Evolutionary conservation across 2,329 filamentous ascomycete species (phyloP), one percentile per base, ranked within the genome.

Genomic region (Aureobasidium sp.): DNA sequence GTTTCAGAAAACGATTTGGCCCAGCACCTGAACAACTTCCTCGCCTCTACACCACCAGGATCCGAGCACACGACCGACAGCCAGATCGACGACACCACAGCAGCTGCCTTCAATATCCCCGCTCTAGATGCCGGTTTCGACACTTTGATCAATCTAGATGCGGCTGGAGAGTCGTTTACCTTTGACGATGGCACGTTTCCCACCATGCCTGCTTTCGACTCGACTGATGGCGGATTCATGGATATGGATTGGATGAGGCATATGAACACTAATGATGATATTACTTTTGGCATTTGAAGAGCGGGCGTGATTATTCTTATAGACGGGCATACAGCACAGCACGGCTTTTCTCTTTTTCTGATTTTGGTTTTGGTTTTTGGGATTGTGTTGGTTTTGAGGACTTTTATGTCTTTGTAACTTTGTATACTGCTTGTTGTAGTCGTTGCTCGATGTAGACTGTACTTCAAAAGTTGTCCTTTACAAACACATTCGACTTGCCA

Each of bases 21-120:
- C 4, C 72, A 74, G 29, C 73, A 76, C 36, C 71, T 81, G 27
- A 77, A 78, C 68, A 76, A 74, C 1, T 81, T 78, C 73, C 75
- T 81, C n/a, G 78, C 78, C 13, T 77, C 76, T 41, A 80, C 78
- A 2, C 78, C 78, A 3, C 78, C 78, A 3, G 75, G 77, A 32
- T 78, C 71, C 5, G 54, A 64, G 54, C 42, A 59, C 39, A 42
- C 63, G 29, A 61, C 63, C 47, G 63, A 54, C 62, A 67, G 50
- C 39, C 62, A 58, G 39, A 50, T 50, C 8, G 48, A 44, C 39
- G 44, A 59, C 3, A 50, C 45, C 14, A 63, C 48, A n/a, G 34
- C 42, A n/a, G 48, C 60, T 44, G 57, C 62, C 21, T 63, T 68
- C 53, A 61, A 61, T 39, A 62, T 63, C 8, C 63, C 54, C 1